Evolutionary conservation across 495 filamentous ascomycete species (phyloP).

Genomic region (Diplogelasinospora grovesii): DNA sequence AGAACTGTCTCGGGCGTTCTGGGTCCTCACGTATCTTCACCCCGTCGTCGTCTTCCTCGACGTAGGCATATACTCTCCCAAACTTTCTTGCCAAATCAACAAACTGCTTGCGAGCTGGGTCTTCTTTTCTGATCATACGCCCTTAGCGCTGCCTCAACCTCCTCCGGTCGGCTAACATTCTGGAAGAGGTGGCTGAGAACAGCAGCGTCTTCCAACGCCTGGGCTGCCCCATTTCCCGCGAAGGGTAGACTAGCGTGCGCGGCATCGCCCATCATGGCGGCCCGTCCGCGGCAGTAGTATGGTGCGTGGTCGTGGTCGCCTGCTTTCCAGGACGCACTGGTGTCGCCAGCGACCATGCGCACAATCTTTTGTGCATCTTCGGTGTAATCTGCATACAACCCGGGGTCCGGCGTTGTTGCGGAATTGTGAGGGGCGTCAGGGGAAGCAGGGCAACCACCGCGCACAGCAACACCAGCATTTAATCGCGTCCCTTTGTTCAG

Average conservation of each 20-base stretch:
- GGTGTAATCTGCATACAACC: conserved; percentile 26
- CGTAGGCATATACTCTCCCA: conserved; percentile 29
- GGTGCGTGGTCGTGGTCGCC: conserved; percentile 48
- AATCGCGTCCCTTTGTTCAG: conserved; percentile 32
- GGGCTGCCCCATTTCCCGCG: conserved; percentile 50
- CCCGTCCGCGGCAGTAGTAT: conserved; percentile 37
- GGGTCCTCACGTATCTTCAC: conserved; percentile 33
- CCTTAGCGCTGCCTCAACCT: conserved; percentile 19
- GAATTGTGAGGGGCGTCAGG: too few relatives aligned
- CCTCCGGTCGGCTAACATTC: conserved; percentile 5
- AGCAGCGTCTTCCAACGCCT: conserved; percentile 55
- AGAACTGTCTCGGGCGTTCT: conserved; percentile 21
- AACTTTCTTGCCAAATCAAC: conserved; percentile 27
- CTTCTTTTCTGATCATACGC: conserved; percentile 23
- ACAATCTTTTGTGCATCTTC: conserved; percentile 28
- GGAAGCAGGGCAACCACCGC: conserved; percentile 21
- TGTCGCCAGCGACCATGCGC: conserved; percentile 23
- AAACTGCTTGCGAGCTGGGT: conserved; percentile 26
- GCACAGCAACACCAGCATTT: conserved; percentile 34
- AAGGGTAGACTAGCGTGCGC: conserved; percentile 56
- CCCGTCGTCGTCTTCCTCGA: conserved; percentile 17
- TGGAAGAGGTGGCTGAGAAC: conserved; percentile 31
- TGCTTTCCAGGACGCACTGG: conserved; percentile 27
- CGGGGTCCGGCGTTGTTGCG: conserved; percentile 16
- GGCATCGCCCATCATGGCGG: conserved; percentile 51